Percentiles rank a stretch among this genome's conserved stretches.
Conservation (phyloP, 441 rosid species). For the Croton setiger region DNA sequence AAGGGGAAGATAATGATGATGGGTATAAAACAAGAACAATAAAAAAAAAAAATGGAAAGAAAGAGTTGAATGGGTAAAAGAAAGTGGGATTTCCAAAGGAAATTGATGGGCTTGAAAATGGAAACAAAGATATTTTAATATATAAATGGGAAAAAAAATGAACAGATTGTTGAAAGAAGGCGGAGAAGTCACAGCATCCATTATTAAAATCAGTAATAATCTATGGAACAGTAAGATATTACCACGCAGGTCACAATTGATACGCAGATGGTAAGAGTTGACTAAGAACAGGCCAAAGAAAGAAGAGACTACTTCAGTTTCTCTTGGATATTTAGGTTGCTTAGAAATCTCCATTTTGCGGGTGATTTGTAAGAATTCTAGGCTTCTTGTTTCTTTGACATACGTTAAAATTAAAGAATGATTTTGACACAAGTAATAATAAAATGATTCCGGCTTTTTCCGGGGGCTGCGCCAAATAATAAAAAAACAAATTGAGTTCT, state of each 20-base stretch:
- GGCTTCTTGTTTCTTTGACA: no score
- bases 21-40: slow-evolving; percentile 2
- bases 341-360: not conserved
- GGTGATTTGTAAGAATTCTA: not conserved
- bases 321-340: not conserved
- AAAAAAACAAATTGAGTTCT: not conserved
- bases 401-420: no score
- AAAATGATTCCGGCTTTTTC: not conserved
- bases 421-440: not conserved
- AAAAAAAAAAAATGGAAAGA: not conserved
- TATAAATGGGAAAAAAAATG: not conserved
- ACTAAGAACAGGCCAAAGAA: not conserved
- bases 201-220: not conserved
- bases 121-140: not conserved
- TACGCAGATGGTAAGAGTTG: not conserved
- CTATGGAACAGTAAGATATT: not conserved
- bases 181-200: slow-evolving; percentile 5
- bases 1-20: not conserved
- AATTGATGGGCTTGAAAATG: slow-evolving; percentile 1
- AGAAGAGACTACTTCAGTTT: not conserved
- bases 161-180: not conserved
- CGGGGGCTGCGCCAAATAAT: not conserved
- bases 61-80: slow-evolving; percentile 9
- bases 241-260: not conserved
- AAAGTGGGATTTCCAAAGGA: not conserved